A percentile compares a stretch with the other conserved stretches of the same genome.
These are phyloP conservation scores for Ogataea naganishii DNA, from an alignment of 805 yeast species.

Conservation along the genomic window DNA sequence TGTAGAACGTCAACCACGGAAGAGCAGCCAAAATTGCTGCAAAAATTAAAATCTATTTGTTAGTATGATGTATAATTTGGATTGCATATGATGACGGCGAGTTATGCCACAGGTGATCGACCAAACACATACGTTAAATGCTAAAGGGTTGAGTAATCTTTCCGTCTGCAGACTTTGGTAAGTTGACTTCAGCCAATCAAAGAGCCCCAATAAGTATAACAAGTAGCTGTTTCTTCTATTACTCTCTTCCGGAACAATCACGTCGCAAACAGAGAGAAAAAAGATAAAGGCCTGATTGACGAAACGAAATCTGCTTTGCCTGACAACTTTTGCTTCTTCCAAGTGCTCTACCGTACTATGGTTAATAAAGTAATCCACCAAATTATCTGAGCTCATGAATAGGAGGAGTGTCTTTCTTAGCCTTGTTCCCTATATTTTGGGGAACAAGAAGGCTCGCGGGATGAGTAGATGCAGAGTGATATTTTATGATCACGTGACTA, in stretches of 20 bases:
- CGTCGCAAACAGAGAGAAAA: constrained; percentile 11
- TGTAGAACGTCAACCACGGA: no score
- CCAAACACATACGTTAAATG: not conserved
- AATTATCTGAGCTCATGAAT: no score
- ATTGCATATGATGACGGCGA: not conserved
- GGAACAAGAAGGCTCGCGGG: no score
- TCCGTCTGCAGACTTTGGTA: constrained; percentile 12
- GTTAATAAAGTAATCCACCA: no score
- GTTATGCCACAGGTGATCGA: constrained; percentile 3
- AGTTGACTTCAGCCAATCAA: no score
- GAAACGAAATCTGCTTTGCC: constrained; percentile 1
- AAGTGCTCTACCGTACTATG: no score
- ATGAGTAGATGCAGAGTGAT: no score
- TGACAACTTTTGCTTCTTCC: not conserved
- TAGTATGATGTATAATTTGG: not conserved
- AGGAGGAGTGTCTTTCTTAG: no score
- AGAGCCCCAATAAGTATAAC: no score
- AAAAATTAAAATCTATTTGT: not conserved
- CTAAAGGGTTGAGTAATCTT: no score
- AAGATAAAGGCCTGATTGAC: constrained; percentile 10
- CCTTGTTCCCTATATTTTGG: no score
- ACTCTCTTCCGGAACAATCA: constrained; percentile 14
- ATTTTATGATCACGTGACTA: no score
- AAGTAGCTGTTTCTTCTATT: constrained; percentile 13
- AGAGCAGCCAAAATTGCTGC: not conserved